Percentiles rank a stretch among this genome's conserved stretches.
These are phyloP conservation scores for Trametes versicolor DNA, from an alignment of 1,284 basidiomycete species.

Conservation along the genomic window DNA sequence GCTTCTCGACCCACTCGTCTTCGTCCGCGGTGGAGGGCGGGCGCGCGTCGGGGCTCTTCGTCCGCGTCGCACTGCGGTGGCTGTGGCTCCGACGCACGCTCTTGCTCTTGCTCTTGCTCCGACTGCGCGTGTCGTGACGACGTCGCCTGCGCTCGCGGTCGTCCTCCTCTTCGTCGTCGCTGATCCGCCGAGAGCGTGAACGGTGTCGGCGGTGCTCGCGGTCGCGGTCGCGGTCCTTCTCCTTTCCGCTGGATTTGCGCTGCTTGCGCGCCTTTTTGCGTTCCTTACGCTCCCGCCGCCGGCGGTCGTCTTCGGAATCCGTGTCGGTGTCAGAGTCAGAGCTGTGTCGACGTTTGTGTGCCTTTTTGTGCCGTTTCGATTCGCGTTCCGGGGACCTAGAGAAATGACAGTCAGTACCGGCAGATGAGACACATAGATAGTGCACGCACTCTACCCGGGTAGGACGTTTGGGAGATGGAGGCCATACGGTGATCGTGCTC, in stretches of 20 bases:
- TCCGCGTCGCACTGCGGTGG: conserved; percentile 39
- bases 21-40: conserved; percentile 51
- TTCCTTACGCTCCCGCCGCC: conserved; percentile 67
- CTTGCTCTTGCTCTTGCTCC: conserved; percentile 38
- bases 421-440: background rate
- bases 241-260: conserved; percentile 52
- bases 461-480: conserved; percentile 81
- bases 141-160: conserved; percentile 45
- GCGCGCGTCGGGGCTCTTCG: conserved; percentile 42
- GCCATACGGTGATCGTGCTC: conserved; percentile 81
- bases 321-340: conserved; percentile 60
- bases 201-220: conserved; percentile 42
- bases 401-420: conserved; percentile 1
- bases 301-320: conserved; percentile 68
- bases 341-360: conserved; percentile 63
- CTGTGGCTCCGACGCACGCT: conserved; percentile 34
- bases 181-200: conserved; percentile 45
- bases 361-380: conserved; percentile 62
- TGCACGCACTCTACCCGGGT: conserved; percentile 64
- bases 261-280: conserved; percentile 64
- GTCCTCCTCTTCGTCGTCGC: conserved; percentile 49
- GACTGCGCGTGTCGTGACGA: conserved; percentile 33
- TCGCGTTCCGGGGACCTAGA: conserved; percentile 62
- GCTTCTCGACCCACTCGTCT: conserved; percentile 80
- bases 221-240: conserved; percentile 48